phyloP scores from a whole-genome alignment of 2,329 filamentous ascomycete species.

The Fonsecaea pedrosoi region DNA sequence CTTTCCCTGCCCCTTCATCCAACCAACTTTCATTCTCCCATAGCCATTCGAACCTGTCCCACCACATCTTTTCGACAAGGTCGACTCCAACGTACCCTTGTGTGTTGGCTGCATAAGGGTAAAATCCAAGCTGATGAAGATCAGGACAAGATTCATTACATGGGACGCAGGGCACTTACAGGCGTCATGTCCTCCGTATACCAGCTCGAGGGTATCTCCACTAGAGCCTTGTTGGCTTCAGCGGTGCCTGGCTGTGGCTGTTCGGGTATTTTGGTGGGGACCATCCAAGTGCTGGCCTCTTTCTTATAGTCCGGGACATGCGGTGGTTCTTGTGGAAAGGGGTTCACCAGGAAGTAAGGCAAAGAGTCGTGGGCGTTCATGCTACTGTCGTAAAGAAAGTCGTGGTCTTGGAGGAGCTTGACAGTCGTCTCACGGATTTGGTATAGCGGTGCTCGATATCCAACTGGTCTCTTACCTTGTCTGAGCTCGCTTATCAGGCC shows the following conservation, averaged over 20 bases:
- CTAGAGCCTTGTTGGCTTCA: conserved; percentile 43
- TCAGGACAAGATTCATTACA: conserved; percentile 15
- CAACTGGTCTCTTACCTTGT: conserved; percentile 53
- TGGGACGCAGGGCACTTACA: conserved; percentile 19
- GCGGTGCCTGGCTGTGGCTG: conserved; percentile 36
- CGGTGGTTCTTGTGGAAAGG: conserved; percentile 43
- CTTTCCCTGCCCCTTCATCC: conserved; percentile 38
- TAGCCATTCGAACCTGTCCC: conserved; percentile 65
- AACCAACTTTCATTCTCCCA: conserved; percentile 49
- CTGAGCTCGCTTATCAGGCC: conserved; percentile 51
- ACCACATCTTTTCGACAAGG: conserved; percentile 67
- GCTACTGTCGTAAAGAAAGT: conserved; percentile 60
- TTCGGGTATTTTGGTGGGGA: conserved; percentile 44
- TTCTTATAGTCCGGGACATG: conserved; percentile 52
- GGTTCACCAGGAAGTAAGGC: conserved; percentile 56
- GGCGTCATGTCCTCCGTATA: conserved; percentile 57
- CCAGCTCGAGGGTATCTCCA: conserved; percentile 55
- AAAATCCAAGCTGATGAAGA: conserved; percentile 47
- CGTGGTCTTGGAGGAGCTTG: conserved; percentile 55
- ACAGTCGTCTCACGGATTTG: conserved; percentile 59
- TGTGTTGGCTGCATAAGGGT: conserved; percentile 56
- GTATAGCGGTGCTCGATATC: conserved; percentile 61
- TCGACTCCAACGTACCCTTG: conserved; percentile 65
- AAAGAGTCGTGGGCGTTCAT: conserved; percentile 59
- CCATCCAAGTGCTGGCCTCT: conserved; percentile 54